Conservation (phyloP, 2,329 filamentous ascomycete species). For the Dendryphion nanum region DNA sequence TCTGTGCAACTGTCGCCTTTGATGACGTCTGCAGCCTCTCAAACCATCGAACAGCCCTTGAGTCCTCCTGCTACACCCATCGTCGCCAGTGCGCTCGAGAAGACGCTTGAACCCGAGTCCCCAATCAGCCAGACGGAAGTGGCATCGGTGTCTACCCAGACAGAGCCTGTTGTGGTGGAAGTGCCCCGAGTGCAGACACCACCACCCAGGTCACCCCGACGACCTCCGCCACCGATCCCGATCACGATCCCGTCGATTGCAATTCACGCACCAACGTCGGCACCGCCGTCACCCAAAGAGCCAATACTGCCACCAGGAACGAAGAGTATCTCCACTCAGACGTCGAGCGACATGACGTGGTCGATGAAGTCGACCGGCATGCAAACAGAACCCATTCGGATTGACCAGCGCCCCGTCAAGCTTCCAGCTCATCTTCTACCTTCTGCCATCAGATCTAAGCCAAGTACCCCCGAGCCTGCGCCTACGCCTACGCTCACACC, state of each 20-base stretch:
- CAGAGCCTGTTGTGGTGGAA: slow-evolving; percentile 32
- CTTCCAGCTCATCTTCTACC: slow-evolving; percentile 78
- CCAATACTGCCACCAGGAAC: slow-evolving; percentile 76
- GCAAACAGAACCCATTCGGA: slow-evolving; percentile 88
- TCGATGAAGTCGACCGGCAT: slow-evolving; percentile 58
- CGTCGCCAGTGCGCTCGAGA: slow-evolving; percentile 17
- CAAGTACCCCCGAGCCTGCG: slow-evolving; percentile 38
- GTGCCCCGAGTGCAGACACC: slow-evolving; percentile 1
- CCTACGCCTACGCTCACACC: slow-evolving; percentile 10
- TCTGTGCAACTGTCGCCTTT: slow-evolving; percentile 7
- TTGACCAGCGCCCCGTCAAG: slow-evolving; percentile 73
- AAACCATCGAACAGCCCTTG: slow-evolving; percentile 61
- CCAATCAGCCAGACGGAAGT: slow-evolving; percentile 42
- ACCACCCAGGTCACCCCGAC: slow-evolving; percentile 27
- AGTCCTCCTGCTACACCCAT: slow-evolving; percentile 67
- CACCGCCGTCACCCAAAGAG: slow-evolving; percentile 71
- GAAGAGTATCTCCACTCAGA: slow-evolving; percentile 82
- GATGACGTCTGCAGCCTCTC: slow-evolving; percentile 66
- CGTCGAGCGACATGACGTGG: slow-evolving; percentile 53
- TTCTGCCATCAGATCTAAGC: slow-evolving; percentile 64
- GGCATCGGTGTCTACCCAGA: slow-evolving; percentile 63
- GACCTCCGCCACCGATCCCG: slow-evolving; percentile 36
- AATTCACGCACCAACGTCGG: slow-evolving; percentile 82
- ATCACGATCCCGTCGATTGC: slow-evolving; percentile 78
- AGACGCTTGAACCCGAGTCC: slow-evolving; percentile 42